Evolutionary conservation across 2,329 filamentous ascomycete species (phyloP), one percentile per base, ranked within the genome.

Genomic region (Xylariaceae sp.): DNA sequence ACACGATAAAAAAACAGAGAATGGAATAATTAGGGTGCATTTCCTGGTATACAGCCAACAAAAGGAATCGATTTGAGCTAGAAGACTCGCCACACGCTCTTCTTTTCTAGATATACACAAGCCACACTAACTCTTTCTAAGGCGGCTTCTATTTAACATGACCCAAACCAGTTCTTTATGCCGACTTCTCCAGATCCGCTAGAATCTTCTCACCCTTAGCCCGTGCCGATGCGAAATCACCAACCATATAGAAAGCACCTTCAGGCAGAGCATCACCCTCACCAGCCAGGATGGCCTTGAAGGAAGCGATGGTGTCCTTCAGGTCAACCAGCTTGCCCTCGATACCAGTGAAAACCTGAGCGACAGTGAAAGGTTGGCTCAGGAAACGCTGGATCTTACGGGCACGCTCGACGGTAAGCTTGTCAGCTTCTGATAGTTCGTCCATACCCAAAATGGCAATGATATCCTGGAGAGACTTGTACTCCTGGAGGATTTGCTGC

Each of bases 381-480:
- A 99, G 83, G 91, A 99, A 99, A 88, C 92, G 89, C 85, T 99
- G 94, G 75, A 99, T 87, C 86, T 97, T 97, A 83, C 94, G 92
- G 77, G 94, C 94, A 86, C 94, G 94, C 88, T 99, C 94, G 84
- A 99, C 94, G 69, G 94, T 97, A 71, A 99, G 86, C 88, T 99
- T 96, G 79, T 99, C 94, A 70, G 89, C 88, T 84, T 97, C 94
- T 63, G 94, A 97, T 79, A 99, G 80, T 77, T 99, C 94, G 78
- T 99, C 94, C 94, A 99, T 97, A 87, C 92, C 92, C 75, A 97
- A 80, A 91, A 99, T 99, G 78, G 94, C 94, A 83, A 96, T 96
- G 86, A 99, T 99, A 83, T 99, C 94, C 83, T 99, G 94, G 67
- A 99, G 90, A 63, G 92, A 97, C 89, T 97, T 97, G 89, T 99